Evolutionary conservation across 768 basidiomycete genomes (phyloP).

Genomic region (Suillus plorans): DNA sequence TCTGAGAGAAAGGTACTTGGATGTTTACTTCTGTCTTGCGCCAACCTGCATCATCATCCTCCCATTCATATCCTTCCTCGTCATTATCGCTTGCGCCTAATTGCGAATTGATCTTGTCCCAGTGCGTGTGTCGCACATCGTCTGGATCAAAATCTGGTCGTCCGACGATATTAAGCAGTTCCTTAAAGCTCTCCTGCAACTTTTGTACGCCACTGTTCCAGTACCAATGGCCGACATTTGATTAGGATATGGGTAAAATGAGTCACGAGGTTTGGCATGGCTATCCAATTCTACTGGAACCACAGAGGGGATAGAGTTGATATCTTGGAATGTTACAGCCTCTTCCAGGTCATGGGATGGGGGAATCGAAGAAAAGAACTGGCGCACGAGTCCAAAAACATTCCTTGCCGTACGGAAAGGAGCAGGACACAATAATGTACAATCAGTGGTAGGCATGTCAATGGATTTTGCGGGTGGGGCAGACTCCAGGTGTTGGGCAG

Average conservation of each 20-base stretch:
- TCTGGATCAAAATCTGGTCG: background rate
- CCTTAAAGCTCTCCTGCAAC: background rate
- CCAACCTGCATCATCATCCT: background rate
- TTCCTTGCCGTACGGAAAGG: background rate
- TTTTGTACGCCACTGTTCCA: background rate
- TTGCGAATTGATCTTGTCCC: background rate
- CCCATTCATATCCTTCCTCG: background rate
- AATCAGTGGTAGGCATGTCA: accelerated
- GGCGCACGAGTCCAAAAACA: slow-evolving; percentile 3
- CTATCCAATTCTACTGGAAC: background rate
- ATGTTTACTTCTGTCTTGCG: too few species aligned
- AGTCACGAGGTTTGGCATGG: background rate
- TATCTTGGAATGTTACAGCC: background rate
- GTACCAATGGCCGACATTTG: background rate
- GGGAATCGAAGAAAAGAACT: background rate
- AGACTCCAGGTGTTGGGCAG: too few species aligned
- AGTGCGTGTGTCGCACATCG: background rate
- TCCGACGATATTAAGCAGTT: background rate
- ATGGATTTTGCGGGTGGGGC: background rate
- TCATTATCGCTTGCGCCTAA: background rate
- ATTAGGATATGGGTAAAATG: background rate
- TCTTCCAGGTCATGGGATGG: slow-evolving; percentile 10
- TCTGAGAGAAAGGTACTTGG: too few species aligned
- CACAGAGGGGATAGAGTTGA: slow-evolving; percentile 3
- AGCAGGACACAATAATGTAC: background rate